Evolutionary conservation across 2,329 filamentous ascomycete genomes (phyloP).

Genomic region (Colletotrichum sp.): DNA sequence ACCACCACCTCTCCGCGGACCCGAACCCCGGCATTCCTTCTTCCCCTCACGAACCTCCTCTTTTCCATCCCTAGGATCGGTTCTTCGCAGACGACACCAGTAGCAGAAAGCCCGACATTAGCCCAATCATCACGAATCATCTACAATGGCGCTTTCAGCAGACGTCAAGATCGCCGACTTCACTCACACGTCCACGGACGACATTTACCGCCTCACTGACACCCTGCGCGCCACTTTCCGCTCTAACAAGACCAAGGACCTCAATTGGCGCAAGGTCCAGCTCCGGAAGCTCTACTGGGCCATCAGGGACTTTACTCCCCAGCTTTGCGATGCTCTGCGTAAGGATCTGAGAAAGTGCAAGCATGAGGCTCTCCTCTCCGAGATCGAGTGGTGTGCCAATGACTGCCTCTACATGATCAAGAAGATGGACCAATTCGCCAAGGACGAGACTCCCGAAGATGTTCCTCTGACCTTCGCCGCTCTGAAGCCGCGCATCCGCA

Average conservation of each 20-base stretch:
- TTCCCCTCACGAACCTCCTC: conserved; percentile 18
- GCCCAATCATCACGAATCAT: background rate
- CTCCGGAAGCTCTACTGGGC: conserved; percentile 96
- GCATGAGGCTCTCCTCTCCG: conserved; percentile 76
- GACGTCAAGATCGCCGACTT: conserved; percentile 51
- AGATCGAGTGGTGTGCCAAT: conserved; percentile 79
- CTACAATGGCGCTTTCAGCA: conserved; percentile 40
- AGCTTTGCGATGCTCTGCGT: conserved; percentile 76
- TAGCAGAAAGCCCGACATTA: background rate
- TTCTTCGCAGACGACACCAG: background rate
- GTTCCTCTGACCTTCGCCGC: conserved; percentile 71
- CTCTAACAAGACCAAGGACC: conserved; percentile 79
- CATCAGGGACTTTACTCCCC: conserved; percentile 76
- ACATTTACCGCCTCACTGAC: conserved; percentile 66
- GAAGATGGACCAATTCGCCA: conserved; percentile 80
- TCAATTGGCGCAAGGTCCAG: conserved; percentile 84
- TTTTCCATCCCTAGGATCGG: background rate
- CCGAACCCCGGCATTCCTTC: conserved; percentile 1
- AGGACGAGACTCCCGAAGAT: conserved; percentile 78
- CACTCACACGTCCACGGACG: conserved; percentile 66
- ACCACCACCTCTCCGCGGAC: background rate
- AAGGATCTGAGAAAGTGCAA: conserved; percentile 79
- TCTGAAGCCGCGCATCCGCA: conserved; percentile 77
- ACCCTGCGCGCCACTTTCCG: conserved; percentile 72
- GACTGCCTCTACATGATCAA: conserved; percentile 81